A percentile compares a stretch with the other conserved stretches of the same genome.
Conservation (phyloP, 495 filamentous ascomycete species). For the Copromyces sp. region DNA sequence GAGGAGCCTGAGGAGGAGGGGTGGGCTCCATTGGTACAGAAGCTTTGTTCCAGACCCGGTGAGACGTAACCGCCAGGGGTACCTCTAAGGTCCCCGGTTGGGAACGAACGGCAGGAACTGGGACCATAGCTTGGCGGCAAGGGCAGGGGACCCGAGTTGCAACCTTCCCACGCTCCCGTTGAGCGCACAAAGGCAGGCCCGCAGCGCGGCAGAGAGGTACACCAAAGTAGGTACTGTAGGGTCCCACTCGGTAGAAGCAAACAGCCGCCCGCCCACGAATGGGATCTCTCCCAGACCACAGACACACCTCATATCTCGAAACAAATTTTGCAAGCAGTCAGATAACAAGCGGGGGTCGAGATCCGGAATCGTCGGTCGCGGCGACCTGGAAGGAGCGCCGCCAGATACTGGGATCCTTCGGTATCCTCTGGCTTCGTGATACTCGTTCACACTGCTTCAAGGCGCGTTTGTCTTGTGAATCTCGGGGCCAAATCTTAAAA, state of each 20-base stretch:
- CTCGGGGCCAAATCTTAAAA: neutral
- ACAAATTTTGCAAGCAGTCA: neutral
- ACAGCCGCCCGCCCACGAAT: neutral
- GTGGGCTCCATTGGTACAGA: slow-evolving; percentile 1
- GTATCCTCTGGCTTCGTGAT: neutral
- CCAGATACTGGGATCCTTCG: neutral
- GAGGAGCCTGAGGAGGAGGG: slow-evolving; percentile 1
- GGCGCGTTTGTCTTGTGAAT: neutral
- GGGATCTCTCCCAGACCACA: neutral
- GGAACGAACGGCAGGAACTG: neutral
- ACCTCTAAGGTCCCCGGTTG: neutral
- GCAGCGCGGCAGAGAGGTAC: neutral
- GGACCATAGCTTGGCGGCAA: neutral
- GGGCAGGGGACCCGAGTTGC: neutral
- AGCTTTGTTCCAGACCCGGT: neutral
- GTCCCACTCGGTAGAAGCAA: neutral
- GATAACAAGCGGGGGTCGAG: neutral
- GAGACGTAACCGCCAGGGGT: neutral
- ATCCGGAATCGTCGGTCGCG: neutral
- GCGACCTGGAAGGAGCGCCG: neutral
- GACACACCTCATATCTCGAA: neutral
- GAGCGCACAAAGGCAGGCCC: neutral
- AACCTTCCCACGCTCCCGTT: neutral
- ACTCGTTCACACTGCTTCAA: neutral
- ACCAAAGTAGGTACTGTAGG: neutral